Evolutionary conservation across 352 stramenopile species (phyloP), one percentile per base, ranked within the genome.

Genomic region (Phytophthora podocarpi): DNA sequence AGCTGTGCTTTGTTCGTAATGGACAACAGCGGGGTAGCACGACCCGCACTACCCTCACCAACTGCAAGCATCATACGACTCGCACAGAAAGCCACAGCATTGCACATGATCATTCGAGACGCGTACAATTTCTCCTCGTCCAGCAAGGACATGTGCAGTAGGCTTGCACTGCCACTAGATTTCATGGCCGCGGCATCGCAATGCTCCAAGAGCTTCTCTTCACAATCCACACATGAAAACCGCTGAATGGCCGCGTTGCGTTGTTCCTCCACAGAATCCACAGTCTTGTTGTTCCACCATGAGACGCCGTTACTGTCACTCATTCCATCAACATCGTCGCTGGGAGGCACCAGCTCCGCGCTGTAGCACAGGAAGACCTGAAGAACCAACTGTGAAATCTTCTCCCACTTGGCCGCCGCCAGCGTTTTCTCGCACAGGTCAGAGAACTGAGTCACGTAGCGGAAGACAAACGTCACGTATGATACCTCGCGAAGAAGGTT

Each of bases 101-200:
- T 92, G 64, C 82, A 93, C 47, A 93, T 23, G 9, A 93, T 86
- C 82, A 95, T 89, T 26, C 84, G 77, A 30, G 82, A 88, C 26
- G 82, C 80, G 53, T 93, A 90, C 51, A 93, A 57, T 64, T 93
- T 92, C 36, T 90, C 80, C 47, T 95, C 82, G 12, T 85, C 81
- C 54, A 93, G 85, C 11, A 90, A 60, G 9, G 83, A 85, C 27
- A 91, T 59, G 16, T 76, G 76, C 37, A 93, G 57, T 28, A 93
- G 30, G 2, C 61, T 67, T 15, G 72, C 53, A 30, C 63, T 70
- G 31, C 67, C 55, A 55, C 59, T 75, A 26, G 67, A 69, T 32
- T 64, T 64, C 15, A 71, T 48, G 26, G 60, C 46, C 23, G 50
- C 36, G 18, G 34, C 43, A n/a, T 80, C 76, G 10, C 63, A 76